These are phyloP conservation scores for Trichoderma endophyticum DNA, from an alignment of 2,329 filamentous ascomycete genomes.

Conservation along the genomic window DNA sequence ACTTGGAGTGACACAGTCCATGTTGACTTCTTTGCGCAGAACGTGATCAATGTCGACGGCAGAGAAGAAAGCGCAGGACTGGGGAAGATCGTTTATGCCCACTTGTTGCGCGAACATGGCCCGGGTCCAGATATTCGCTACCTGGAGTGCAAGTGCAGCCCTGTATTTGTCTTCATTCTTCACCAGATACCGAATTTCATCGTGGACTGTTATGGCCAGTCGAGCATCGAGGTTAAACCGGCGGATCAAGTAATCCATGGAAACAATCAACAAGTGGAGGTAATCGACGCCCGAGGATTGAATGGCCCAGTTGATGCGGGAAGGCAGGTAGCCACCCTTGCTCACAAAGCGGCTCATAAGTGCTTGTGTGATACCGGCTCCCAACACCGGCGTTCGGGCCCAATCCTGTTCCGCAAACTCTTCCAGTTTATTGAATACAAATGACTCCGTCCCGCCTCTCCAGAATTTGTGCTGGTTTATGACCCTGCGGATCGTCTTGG, in stretches of 20 bases:
- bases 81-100: constrained; percentile 90
- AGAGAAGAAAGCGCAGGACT: constrained; percentile 92
- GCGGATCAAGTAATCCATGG: constrained; percentile 89
- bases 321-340: constrained; percentile 90
- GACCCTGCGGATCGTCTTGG: constrained; percentile 71
- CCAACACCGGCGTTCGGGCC: constrained; percentile 86
- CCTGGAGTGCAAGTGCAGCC: constrained; percentile 86
- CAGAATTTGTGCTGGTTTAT: constrained; percentile 79
- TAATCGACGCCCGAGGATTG: constrained; percentile 98
- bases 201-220: constrained; percentile 90
- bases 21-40: constrained; percentile 95
- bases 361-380: constrained; percentile 93
- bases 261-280: constrained; percentile 85
- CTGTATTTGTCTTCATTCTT: constrained; percentile 82
- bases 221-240: constrained; percentile 83
- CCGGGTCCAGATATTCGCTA: constrained; percentile 93
- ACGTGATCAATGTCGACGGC: constrained; percentile 94
- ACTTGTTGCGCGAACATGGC: constrained; percentile 98
- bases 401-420: constrained; percentile 94
- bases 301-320: constrained; percentile 98
- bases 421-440: constrained; percentile 97
- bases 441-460: constrained; percentile 93
- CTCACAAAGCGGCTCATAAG: constrained; percentile 83
- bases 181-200: constrained; percentile 94
- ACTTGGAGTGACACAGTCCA: constrained; percentile 93